Evolutionary conservation across 768 basidiomycete species (phyloP), one percentile per base, ranked within the genome.

Genomic region (Mycena leptocephala): DNA sequence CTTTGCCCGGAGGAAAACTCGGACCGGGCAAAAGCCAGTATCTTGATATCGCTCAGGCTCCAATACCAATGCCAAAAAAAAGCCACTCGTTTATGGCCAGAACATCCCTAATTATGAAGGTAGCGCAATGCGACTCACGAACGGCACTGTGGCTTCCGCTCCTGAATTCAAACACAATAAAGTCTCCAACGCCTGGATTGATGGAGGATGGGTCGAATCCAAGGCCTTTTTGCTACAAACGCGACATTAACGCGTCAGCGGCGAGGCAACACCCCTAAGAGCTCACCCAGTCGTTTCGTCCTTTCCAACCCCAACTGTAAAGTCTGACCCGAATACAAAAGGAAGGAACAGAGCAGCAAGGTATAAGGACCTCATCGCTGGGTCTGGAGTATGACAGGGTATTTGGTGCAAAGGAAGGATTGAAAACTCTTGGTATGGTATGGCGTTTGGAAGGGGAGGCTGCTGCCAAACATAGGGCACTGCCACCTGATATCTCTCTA

Each of bases 181-280:
- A 78, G 74, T 88, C 87, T 20, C 87, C 87, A 5, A 75, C 69
- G 1, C 37, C 37, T 26, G 87, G 86, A 53, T 84, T 79, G 46
- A 88, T 86, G 1, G 82, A 84, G 16, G 86, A 86, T 24, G 87
- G 86, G 75, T 87, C 86, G 74, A 88, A 88, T 26, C 87, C 87
- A 22, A 84, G 70, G 20, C 87, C 87, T 71, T 87, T 76, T 85
- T 82, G 30, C 87, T 88, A 51, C 24, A 59, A 59, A 51, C 43
- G 67, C 70, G 55, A 22, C 3, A 41, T 26, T 9, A 9, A 62
- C 10, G 37, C 37, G 14, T 61, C n/a, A 20, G 32, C 24, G 39
- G 68, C 46, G 39, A 32, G 33, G 26, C 20, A n/a, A 22, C 11
- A 22, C 58, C 61, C 9, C 8, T 14, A 37, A 59, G 28, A 48